Base-by-base conservation (phyloP, 208 protist species). In the Trichomonas tenax region DNA sequence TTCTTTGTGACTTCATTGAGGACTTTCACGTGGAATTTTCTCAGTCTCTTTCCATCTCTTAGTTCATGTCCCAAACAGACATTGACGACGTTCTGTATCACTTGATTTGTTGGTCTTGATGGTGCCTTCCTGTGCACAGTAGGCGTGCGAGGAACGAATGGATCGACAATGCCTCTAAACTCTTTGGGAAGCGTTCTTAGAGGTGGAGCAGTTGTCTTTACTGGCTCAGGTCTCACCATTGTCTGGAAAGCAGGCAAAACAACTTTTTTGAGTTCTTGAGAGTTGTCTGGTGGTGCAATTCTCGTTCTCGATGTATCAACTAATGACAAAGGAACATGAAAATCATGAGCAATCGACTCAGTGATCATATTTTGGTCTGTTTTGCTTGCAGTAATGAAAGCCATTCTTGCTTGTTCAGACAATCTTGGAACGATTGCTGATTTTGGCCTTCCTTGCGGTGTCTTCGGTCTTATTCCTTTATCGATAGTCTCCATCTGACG, bases 91-190 rank as follows among this genome's bases (percentile, higher is more conserved):
- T 93, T 44, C 45, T 93, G 41, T 6, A 93, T 93, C 3, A 38
- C 21, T 10, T 51, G 17, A 15, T 40, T 40, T 17, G 31, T 44
- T 17, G 82, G 40, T 31, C 31, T 31, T 17, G 38, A 41, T 44
- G 38, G 17, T 46, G 31, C 15, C 23, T 44, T 46, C 40, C 82
- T 41, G 40, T 89, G 31, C 31, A 40, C 34, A 23, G 4, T 89
- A 31, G 31, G 82, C 23, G 34, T 44, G 31, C 40, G 36, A 3
- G 82, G 82, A 17, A 15, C 36, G 40, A 21, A 40, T n/a, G 82
- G 82, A 46, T 89, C 82, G 46, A 89, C 82, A 89, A 89, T 89
- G 9, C 82, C 82, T 89, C 82, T 4, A 89, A 89, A 89, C 4
- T 44, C 17, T 89, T 38, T 8, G 0, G 34, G 38, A 0, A 34